A percentile compares a stretch with the other conserved stretches of the same genome.
Evolutionary conservation across 192 early-diverging fungal genomes (phyloP).

Genomic region (Backusella mclennaniae): DNA sequence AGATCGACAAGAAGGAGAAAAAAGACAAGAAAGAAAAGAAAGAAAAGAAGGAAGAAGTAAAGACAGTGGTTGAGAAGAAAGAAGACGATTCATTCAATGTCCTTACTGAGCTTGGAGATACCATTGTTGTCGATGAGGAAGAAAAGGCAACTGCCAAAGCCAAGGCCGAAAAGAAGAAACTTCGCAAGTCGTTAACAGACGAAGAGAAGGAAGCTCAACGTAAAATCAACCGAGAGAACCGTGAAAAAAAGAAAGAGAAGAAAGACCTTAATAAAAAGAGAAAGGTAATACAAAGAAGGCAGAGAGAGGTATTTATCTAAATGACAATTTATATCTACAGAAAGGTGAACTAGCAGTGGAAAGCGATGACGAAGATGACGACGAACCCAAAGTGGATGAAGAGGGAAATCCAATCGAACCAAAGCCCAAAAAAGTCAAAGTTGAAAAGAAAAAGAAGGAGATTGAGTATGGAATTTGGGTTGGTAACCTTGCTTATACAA

Average conservation of each 20-base stretch:
- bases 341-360: slow-evolving; percentile 33
- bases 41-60: neutral
- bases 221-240: slow-evolving; percentile 33
- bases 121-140: slow-evolving; percentile 16
- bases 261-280: slow-evolving; percentile 43
- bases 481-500: slow-evolving; percentile 66
- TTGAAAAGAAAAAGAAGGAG: slow-evolving; percentile 5
- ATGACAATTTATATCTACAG: slow-evolving; percentile 9
- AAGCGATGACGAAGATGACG: slow-evolving; percentile 38
- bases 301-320: neutral
- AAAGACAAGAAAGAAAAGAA: neutral
- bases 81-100: slow-evolving; percentile 21
- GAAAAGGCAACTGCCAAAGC: slow-evolving; percentile 1
- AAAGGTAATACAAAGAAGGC: slow-evolving; percentile 14
- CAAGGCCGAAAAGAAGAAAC: slow-evolving; percentile 16
- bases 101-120: neutral
- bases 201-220: slow-evolving; percentile 24
- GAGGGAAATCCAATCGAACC: slow-evolving; percentile 40
- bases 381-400: slow-evolving; percentile 40
- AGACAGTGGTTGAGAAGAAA: neutral
- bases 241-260: slow-evolving; percentile 44
- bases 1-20: neutral
- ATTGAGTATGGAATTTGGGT: slow-evolving; percentile 66
- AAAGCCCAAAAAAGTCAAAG: slow-evolving; percentile 27
- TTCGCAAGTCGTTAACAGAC: neutral